These are phyloP conservation scores for Pleurotus salmoneostramineus DNA, from an alignment of 768 basidiomycete genomes.

Conservation along the genomic window DNA sequence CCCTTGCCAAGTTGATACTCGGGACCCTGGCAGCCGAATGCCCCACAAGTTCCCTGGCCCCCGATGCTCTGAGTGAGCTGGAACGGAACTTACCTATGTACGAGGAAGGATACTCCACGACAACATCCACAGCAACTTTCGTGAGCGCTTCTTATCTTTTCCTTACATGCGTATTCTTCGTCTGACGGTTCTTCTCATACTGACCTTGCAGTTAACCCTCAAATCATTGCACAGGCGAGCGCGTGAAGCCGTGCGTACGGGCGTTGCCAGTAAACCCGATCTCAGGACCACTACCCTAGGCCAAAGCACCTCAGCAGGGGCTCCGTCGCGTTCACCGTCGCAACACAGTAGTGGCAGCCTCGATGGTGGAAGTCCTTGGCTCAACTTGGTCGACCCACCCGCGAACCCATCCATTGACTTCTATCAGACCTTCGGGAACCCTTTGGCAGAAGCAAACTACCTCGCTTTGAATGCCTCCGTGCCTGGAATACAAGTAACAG, in stretches of 20 bases:
- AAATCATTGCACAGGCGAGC: slow-evolving; percentile 34
- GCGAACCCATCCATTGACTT: slow-evolving; percentile 7
- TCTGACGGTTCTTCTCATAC: background rate
- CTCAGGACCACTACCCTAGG: background rate
- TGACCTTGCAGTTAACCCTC: slow-evolving; percentile 27
- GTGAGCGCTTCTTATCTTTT: slow-evolving; percentile 20
- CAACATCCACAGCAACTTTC: slow-evolving; percentile 30
- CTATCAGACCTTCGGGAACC: slow-evolving; percentile 9
- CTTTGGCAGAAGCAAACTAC: background rate
- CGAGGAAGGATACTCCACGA: slow-evolving; percentile 34
- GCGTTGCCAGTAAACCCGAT: slow-evolving; percentile 9
- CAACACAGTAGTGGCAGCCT: slow-evolving; percentile 26
- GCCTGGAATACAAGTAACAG: background rate
- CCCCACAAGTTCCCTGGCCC: slow-evolving; percentile 37
- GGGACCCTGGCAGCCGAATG: slow-evolving; percentile 42
- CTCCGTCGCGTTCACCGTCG: slow-evolving; percentile 34
- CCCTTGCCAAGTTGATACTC: slow-evolving; percentile 32
- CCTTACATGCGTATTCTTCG: background rate
- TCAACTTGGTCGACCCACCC: background rate
- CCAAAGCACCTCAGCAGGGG: slow-evolving; percentile 21
- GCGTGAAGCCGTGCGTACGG: slow-evolving; percentile 20
- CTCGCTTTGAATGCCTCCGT: background rate
- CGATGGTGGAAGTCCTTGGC: too few relatives aligned
- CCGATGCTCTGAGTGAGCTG: slow-evolving; percentile 34
- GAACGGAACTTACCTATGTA: slow-evolving; percentile 34